Base-by-base conservation (phyloP, 208 protist genomes). In the Trypanosoma cruzi region DNA sequence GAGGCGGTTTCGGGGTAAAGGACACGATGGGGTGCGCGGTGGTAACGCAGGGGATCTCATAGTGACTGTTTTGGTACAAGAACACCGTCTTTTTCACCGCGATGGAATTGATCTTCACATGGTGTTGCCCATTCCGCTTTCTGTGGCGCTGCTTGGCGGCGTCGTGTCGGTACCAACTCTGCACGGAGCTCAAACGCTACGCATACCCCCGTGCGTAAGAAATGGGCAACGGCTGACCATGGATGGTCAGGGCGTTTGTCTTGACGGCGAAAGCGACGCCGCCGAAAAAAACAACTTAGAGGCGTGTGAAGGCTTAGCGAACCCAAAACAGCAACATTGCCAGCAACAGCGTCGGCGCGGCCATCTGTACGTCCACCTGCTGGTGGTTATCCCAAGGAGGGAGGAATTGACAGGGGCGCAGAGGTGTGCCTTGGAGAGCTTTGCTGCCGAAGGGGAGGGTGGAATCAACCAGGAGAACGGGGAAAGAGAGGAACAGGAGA, bases 11-110 rank as follows among this genome's bases (percentile, higher is more conserved):
- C 70, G 55, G 36, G 80, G 80, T 31, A 77, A 86, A 62, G 91
- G 93, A 28, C 76, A 97, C 64, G 91, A 92, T 63, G 93, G 91
- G 50, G 75, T 81, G 32, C 86, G 89, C 59, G 93, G 93, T 22
- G 93, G 93, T 24, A 57, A 65, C 29, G 49, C 86, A 14, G 93
- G 93, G 14, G 79, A 91, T 57, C 54, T 96, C 31, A 70, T 95
- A 10, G 71, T 97, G 24, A 92, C 83, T 31, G 69, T 93, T 14
- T 34, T 94, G 26, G 87, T 92, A 29, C 78, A 80, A 46, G 82
- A 93, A 63, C 87, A 93, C 56, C 84, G 82, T 14, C 70, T 86
- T 34, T 96, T 97, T 68, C 74, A 82, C 40, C 84, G 83, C 24
- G 64, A 59, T 32, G 71, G 63, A 18, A 54, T 79, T 24, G 71